phyloP scores from a whole-genome alignment of 1,284 basidiomycete species.

The Garcileccinum viscosum region DNA sequence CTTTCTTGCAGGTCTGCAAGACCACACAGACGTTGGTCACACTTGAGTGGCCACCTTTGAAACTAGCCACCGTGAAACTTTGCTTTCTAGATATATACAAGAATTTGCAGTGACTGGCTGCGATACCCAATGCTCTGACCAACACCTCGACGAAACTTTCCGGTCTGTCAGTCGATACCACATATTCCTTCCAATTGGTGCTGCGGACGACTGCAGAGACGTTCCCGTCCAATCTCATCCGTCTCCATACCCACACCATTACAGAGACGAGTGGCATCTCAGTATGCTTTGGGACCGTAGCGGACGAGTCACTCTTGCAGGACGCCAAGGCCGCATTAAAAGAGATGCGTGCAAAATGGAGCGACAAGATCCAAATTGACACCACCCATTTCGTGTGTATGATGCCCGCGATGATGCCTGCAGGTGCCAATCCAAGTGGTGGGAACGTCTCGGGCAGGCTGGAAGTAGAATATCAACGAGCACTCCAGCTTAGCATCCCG shows the following conservation, averaged over 20 bases:
- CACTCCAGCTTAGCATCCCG: slow-evolving; percentile 87
- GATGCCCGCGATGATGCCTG: slow-evolving; percentile 73
- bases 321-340: slow-evolving; percentile 78
- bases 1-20: slow-evolving; percentile 72
- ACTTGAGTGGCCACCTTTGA: slow-evolving; percentile 88
- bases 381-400: slow-evolving; percentile 97
- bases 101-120: slow-evolving; percentile 85
- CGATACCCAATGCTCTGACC: slow-evolving; percentile 79
- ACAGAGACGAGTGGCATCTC: slow-evolving; percentile 91
- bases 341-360: slow-evolving; percentile 86
- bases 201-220: slow-evolving; percentile 90
- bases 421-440: slow-evolving; percentile 63
- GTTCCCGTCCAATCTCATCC: slow-evolving; percentile 82
- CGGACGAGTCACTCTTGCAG: slow-evolving; percentile 77
- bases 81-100: slow-evolving; percentile 90
- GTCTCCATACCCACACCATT: slow-evolving; percentile 90
- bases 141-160: slow-evolving; percentile 92
- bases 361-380: slow-evolving; percentile 93
- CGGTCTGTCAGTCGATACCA: slow-evolving; percentile 85
- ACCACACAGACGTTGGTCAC: slow-evolving; percentile 95
- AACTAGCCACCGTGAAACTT: slow-evolving; percentile 84
- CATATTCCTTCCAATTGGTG: slow-evolving; percentile 92
- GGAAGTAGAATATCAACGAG: slow-evolving; percentile 88
- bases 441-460: slow-evolving; percentile 54
- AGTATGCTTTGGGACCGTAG: slow-evolving; percentile 89